Evolutionary conservation across 129 eudicot species (phyloP).

Genomic region (Calendula officinalis): DNA sequence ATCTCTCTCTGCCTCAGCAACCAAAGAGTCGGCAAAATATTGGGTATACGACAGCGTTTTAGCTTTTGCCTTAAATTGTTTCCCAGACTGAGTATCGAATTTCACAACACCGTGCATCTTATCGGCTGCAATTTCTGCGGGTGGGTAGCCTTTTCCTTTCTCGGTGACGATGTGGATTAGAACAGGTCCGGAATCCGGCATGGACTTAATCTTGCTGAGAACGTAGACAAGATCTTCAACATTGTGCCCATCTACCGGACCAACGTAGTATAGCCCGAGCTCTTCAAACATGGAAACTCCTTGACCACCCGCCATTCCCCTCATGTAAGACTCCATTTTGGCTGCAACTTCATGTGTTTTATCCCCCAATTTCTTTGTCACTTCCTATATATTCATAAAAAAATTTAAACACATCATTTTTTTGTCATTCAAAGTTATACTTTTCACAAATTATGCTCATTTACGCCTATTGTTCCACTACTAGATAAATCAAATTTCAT

Average conservation of each 20-base stretch:
- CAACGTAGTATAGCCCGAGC: constrained; percentile 59
- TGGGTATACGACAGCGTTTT: constrained; percentile 45
- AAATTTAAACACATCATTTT: not conserved
- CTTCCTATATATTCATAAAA: constrained; percentile 31
- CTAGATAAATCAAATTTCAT: no score
- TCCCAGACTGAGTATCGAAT: constrained; percentile 42
- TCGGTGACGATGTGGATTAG: constrained; percentile 51
- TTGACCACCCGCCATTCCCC: constrained; percentile 29
- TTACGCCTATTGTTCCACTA: no score
- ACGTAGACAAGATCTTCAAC: constrained; percentile 51
- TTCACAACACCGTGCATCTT: constrained; percentile 58
- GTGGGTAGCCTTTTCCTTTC: constrained; percentile 59
- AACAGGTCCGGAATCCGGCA: constrained; percentile 51
- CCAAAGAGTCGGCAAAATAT: constrained; percentile 49
- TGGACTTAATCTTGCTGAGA: constrained; percentile 38
- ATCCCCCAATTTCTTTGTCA: constrained; percentile 47
- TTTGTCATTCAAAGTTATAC: not conserved
- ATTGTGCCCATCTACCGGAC: constrained; percentile 71
- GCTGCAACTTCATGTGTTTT: constrained; percentile 47
- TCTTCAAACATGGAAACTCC: constrained; percentile 51
- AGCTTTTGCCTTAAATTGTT: constrained; percentile 39
- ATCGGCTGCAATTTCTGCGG: constrained; percentile 54
- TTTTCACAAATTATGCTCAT: no score
- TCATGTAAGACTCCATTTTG: constrained; percentile 38
- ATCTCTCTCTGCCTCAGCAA: constrained; percentile 48